These are phyloP conservation scores for Hygrocybe coccinea DNA, from an alignment of 768 basidiomycete species.

Conservation along the genomic window DNA sequence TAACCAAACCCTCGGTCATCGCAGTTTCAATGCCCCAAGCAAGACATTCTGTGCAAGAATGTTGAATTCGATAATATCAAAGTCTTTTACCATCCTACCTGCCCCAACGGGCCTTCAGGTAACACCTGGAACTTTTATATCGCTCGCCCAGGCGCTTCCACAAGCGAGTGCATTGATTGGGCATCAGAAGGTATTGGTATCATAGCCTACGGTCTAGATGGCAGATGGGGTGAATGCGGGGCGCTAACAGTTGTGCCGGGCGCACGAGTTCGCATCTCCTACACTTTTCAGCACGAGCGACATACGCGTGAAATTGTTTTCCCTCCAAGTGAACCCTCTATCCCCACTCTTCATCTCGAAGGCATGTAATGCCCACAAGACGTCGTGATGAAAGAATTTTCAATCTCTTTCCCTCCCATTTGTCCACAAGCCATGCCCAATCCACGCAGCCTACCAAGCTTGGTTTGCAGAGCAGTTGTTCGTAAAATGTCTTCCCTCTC, in stretches of 20 bases:
- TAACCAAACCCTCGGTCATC: slow-evolving; percentile 1
- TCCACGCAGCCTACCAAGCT: too few relatives aligned
- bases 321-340: not conserved
- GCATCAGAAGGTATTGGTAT: slow-evolving; percentile 1
- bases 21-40: slow-evolving; percentile 3
- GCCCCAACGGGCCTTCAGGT: not conserved
- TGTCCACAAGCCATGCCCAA: too few relatives aligned
- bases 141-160: slow-evolving; percentile 1
- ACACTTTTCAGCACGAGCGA: slow-evolving; percentile 1
- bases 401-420: too few relatives aligned
- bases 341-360: slow-evolving; percentile 5
- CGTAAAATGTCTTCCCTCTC: too few relatives aligned
- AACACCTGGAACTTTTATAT: slow-evolving; percentile 3
- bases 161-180: slow-evolving; percentile 5
- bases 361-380: slow-evolving; percentile 1
- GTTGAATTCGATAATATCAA: slow-evolving; percentile 3
- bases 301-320: not conserved
- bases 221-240: slow-evolving; percentile 5
- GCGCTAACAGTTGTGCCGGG: not conserved
- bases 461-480: too few relatives aligned
- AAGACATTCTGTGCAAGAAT: slow-evolving; percentile 1
- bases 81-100: slow-evolving; percentile 3
- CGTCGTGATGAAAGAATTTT: not conserved
- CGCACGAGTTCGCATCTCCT: not conserved
- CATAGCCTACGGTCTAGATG: slow-evolving; percentile 1